Conservation (phyloP, 1,139 yeast species). For the Saccharomyces hybrid region DNA sequence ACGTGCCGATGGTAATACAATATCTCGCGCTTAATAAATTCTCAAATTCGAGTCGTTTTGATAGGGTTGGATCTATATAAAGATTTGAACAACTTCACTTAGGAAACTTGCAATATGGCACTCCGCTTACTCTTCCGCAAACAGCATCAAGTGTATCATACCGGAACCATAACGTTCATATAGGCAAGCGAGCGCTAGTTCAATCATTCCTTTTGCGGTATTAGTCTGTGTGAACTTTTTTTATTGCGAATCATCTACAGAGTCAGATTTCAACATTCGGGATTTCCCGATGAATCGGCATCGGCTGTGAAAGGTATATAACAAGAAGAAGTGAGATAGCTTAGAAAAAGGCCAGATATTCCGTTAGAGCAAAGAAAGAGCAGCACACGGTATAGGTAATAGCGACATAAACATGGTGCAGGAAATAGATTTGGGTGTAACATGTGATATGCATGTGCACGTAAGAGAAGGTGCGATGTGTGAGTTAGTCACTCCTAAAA, state of each 20-base stretch:
- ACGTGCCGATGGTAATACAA: not conserved
- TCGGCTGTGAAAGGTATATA: not conserved
- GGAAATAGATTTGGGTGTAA: slow-evolving; percentile 55
- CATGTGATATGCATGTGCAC: slow-evolving; percentile 96
- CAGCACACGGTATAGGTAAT: not conserved
- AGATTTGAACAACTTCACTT: not conserved
- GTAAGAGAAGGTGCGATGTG: slow-evolving; percentile 90
- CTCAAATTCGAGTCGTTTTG: too few species aligned
- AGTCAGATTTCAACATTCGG: not conserved
- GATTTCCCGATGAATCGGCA: not conserved
- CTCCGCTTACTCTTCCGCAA: not conserved
- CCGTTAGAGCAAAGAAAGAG: not conserved
- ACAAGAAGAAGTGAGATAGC: not conserved
- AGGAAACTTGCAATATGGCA: not conserved
- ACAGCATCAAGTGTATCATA: not conserved
- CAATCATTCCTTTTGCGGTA: not conserved
- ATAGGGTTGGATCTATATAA: not conserved
- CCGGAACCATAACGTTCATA: not conserved
- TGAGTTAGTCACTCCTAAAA: slow-evolving; percentile 84
- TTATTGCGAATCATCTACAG: not conserved
- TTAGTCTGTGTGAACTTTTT: not conserved
- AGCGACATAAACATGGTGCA: not conserved
- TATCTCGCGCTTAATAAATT: not conserved
- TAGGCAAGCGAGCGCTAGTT: not conserved
- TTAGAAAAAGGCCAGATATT: not conserved